Evolutionary conservation across 805 yeast species (phyloP), one percentile per base, ranked within the genome.

Genomic region (Wickerhamiella siamensis): DNA sequence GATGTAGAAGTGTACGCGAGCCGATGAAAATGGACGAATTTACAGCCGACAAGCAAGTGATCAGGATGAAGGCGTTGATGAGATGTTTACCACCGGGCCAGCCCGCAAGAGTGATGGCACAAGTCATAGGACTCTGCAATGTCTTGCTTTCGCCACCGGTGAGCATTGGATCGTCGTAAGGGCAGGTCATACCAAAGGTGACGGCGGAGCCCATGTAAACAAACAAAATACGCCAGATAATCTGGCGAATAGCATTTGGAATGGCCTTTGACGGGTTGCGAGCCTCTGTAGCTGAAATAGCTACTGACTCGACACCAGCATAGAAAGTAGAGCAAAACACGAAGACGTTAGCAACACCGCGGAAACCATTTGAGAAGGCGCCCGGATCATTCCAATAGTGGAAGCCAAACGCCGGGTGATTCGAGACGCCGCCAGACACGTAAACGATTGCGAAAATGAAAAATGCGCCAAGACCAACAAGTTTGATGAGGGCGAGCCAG

Each of bases 21-120:
- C 81, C 83, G 56, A 79, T 69, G 57, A 74, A 79, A 40, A 79
- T 73, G 29, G 80, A 72, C 33, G 80, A 69, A 60, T 79, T 79
- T 52, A 78, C 73, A 4, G 87, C 81, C 26, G 81, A 74, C 34
- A 80, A 57, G 51, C 82, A 73, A 2, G 80, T 76, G 12, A 77
- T 54, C 44, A 77, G 60, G 47, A 79, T 70, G 51, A 80, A 70
- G 0, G 83, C 75, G 47, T 76, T 75, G 48, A 75, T 63, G 46
- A 76, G 64, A 51, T 77, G 71, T 6, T 70, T 63, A 8, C 70
- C 64, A n/a, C 59, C 61, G 29, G 59, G 53, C 73, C 74, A 69
- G n/a, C 75, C 75, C 4, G 75, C 74, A 42, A 65, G 60, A 26
- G 62, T 61, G 29, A 71, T 54, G 4, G 73, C 74, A 39, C 69